These are phyloP conservation scores for Heterobasidion irregulare DNA, from an alignment of 1,284 basidiomycete genomes.

Conservation along the genomic window DNA sequence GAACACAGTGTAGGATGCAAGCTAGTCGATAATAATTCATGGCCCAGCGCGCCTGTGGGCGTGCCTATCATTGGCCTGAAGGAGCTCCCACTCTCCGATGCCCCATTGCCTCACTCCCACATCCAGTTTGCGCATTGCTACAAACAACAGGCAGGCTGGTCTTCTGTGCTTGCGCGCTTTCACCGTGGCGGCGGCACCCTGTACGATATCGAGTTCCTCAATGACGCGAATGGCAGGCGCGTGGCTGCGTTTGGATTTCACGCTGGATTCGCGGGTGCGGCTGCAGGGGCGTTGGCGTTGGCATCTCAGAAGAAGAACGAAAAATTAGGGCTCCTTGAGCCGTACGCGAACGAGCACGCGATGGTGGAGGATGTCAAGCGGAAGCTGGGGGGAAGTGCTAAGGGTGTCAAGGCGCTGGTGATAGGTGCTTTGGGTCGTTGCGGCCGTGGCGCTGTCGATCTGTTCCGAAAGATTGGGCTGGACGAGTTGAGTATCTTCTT, in stretches of 20 bases:
- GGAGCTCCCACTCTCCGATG: slow-evolving; percentile 80
- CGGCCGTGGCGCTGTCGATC: slow-evolving; percentile 92
- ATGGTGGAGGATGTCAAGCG: slow-evolving; percentile 73
- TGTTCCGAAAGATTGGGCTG: slow-evolving; percentile 91
- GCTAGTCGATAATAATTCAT: slow-evolving; percentile 85
- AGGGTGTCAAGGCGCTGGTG: slow-evolving; percentile 83
- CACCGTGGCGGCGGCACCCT: slow-evolving; percentile 80
- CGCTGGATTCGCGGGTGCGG: slow-evolving; percentile 96
- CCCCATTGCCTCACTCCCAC: slow-evolving; percentile 87
- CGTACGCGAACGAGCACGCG: slow-evolving; percentile 75
- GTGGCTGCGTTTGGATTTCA: slow-evolving; percentile 99
- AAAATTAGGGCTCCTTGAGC: slow-evolving; percentile 62
- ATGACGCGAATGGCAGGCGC: slow-evolving; percentile 76
- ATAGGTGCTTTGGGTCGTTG: slow-evolving; percentile 96
- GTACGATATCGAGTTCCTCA: slow-evolving; percentile 97
- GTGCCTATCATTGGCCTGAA: slow-evolving; percentile 94
- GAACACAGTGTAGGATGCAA: slow-evolving; percentile 75
- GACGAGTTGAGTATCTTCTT: slow-evolving; percentile 58
- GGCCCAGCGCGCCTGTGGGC: slow-evolving; percentile 72
- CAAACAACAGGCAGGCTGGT: slow-evolving; percentile 95
- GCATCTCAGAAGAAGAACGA: slow-evolving; percentile 56
- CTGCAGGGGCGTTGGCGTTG: slow-evolving; percentile 83
- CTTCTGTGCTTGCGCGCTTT: slow-evolving; percentile 83
- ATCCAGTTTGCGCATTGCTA: slow-evolving; percentile 99
- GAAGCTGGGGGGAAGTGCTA: slow-evolving; percentile 63